These are phyloP conservation scores for Hyaloscypha finlandica DNA, from an alignment of 495 filamentous ascomycete genomes.

Conservation along the genomic window DNA sequence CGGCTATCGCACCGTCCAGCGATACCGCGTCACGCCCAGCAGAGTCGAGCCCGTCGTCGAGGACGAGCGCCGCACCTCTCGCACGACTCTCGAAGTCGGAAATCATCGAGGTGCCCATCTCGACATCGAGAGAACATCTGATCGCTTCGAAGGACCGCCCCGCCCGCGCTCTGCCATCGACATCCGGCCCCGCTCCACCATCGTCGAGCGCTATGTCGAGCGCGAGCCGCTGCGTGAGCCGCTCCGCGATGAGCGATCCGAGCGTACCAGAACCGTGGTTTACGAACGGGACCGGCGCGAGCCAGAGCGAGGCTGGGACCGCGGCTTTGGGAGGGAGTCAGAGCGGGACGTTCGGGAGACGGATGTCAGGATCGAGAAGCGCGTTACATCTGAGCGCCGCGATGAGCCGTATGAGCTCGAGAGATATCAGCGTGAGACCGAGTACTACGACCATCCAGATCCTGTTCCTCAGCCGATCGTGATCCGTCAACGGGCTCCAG, in stretches of 20 bases:
- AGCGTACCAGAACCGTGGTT: slow-evolving; percentile 42
- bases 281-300: slow-evolving; percentile 42
- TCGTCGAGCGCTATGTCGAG: slow-evolving; percentile 36
- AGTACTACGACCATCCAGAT: slow-evolving; percentile 62
- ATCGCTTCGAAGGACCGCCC: slow-evolving; percentile 29
- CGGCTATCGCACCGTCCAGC: slow-evolving; percentile 50
- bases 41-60: slow-evolving; percentile 51
- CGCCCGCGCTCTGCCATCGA: slow-evolving; percentile 32
- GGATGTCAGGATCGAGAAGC: slow-evolving; percentile 49
- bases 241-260: slow-evolving; percentile 35
- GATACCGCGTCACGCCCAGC: slow-evolving; percentile 52
- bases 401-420: slow-evolving; percentile 51
- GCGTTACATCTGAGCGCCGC: slow-evolving; percentile 11
- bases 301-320: slow-evolving; percentile 55
- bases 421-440: slow-evolving; percentile 65
- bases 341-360: slow-evolving; percentile 39
- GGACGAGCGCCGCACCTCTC: slow-evolving; percentile 48
- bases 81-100: slow-evolving; percentile 37
- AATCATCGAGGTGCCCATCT: slow-evolving; percentile 42
- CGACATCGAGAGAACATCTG: slow-evolving; percentile 49
- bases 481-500: slow-evolving; percentile 60
- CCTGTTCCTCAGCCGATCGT: slow-evolving; percentile 61
- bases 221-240: slow-evolving; percentile 45
- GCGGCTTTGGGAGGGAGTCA: slow-evolving; percentile 36
- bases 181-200: slow-evolving; percentile 34